Conservation (phyloP, 176 grass and related monocot species). For the Aegilops umbellulata region DNA sequence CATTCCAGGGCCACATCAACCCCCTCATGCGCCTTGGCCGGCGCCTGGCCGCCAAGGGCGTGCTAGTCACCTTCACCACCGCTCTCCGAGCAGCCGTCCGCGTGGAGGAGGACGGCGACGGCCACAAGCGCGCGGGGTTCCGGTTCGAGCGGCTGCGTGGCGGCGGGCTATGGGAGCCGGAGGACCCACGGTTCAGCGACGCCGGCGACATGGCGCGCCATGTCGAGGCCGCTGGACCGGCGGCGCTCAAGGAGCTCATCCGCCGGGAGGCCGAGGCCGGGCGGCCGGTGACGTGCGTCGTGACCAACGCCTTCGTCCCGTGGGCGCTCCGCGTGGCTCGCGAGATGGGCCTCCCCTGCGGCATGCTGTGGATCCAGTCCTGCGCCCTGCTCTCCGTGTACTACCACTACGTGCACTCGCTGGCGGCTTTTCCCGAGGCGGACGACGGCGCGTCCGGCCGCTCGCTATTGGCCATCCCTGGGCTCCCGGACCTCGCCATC, state of each 20-base stretch:
- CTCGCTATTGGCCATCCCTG: constrained; percentile 1
- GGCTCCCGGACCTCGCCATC: constrained; percentile 28
- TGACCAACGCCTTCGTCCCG: constrained; percentile 46
- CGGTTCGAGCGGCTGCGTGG: constrained; percentile 34
- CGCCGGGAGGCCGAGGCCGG: constrained; percentile 12
- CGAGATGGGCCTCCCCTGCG: constrained; percentile 26
- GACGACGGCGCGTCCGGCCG: background rate
- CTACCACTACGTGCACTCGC: constrained; percentile 43
- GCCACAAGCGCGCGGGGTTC: background rate
- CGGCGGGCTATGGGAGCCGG: constrained; percentile 5
- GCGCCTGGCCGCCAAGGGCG: constrained; percentile 50
- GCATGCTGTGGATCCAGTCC: constrained; percentile 60
- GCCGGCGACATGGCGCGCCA: constrained; percentile 2
- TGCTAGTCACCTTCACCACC: constrained; percentile 49
- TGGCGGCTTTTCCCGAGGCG: constrained; percentile 29
- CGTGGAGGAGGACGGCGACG: background rate
- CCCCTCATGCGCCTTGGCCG: constrained; percentile 49
- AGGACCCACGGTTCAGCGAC: constrained; percentile 9
- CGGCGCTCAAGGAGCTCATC: constrained; percentile 29
- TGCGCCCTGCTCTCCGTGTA: constrained; percentile 44
- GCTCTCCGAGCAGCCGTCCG: background rate
- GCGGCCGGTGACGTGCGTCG: constrained; percentile 37
- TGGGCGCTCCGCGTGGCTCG: constrained; percentile 38
- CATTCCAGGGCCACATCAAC: constrained; percentile 53
- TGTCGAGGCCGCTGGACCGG: constrained; percentile 9